Evolutionary conservation across 2,329 filamentous ascomycete genomes (phyloP).

Genomic region (Fusarium foetens): DNA sequence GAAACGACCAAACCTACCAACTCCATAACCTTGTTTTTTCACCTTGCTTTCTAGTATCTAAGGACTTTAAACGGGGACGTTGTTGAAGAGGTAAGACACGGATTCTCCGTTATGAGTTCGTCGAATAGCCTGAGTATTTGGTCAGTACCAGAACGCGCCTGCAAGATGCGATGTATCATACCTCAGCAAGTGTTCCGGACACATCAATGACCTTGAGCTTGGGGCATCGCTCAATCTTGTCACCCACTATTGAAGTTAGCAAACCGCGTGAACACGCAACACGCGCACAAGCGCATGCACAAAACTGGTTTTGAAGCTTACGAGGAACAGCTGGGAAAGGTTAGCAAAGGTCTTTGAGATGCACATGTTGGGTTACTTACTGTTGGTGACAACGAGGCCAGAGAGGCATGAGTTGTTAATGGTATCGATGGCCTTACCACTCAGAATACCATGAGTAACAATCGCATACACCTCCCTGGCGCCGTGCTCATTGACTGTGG

Average conservation of each 20-base stretch:
- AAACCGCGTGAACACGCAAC: neutral
- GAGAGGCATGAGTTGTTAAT: constrained; percentile 81
- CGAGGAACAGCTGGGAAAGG: constrained; percentile 49
- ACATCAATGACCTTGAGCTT: constrained; percentile 93
- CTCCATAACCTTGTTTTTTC: constrained; percentile 38
- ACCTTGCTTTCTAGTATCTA: constrained; percentile 11
- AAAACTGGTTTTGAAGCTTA: constrained; percentile 25
- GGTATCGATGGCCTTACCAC: constrained; percentile 86
- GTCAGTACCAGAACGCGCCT: constrained; percentile 11
- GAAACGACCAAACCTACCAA: constrained; percentile 33
- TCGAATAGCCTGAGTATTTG: constrained; percentile 65
- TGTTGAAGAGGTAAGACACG: constrained; percentile 75
- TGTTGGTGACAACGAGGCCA: constrained; percentile 90
- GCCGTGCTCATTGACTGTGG: constrained; percentile 86
- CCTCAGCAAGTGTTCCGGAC: constrained; percentile 79
- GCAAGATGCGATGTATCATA: constrained; percentile 34
- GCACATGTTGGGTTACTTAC: constrained; percentile 47
- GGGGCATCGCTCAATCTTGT: constrained; percentile 81
- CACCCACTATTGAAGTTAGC: constrained; percentile 60
- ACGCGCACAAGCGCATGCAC: neutral
- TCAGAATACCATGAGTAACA: constrained; percentile 93
- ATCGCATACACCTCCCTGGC: constrained; percentile 92
- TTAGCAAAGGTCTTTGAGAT: constrained; percentile 35
- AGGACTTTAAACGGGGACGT: constrained; percentile 63
- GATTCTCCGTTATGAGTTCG: constrained; percentile 74